Percentiles rank a stretch among this genome's conserved stretches.
These are phyloP conservation scores for Rubus parviflorus DNA, from an alignment of 306 rosid genomes.

Conservation along the genomic window DNA sequence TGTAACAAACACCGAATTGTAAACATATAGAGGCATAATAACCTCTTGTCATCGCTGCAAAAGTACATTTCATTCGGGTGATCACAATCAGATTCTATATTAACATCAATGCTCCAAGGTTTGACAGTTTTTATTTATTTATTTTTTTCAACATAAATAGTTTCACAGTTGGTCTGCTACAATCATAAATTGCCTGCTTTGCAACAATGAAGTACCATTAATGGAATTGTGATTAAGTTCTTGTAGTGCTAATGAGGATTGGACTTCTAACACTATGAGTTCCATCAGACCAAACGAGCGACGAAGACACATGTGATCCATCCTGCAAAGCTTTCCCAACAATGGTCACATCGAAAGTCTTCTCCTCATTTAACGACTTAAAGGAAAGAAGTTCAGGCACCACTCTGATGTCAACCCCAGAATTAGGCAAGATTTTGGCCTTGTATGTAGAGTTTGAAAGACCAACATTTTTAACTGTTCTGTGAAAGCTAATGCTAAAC, in stretches of 20 bases:
- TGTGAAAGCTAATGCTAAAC: conserved; percentile 5
- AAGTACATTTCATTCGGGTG: no score
- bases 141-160: no score
- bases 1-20: no score
- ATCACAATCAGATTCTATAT: no score
- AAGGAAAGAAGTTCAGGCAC: conserved; percentile 18
- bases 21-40: no score
- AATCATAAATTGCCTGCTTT: no score
- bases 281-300: conserved; percentile 31
- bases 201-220: not conserved
- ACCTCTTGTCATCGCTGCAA: no score
- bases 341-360: conserved; percentile 25
- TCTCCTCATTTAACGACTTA: conserved; percentile 26
- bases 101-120: no score
- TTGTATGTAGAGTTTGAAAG: conserved; percentile 13
- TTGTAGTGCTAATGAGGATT: not conserved
- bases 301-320: not conserved
- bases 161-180: no score
- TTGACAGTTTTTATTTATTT: no score
- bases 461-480: conserved; percentile 34
- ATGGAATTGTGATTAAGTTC: not conserved
- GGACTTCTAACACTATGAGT: conserved; percentile 27
- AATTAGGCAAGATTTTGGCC: not conserved
- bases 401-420: conserved; percentile 15
- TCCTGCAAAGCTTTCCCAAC: not conserved